These are phyloP conservation scores for Calcarisporium arbuscula DNA, from an alignment of 2,329 filamentous ascomycete species.

Conservation along the genomic window DNA sequence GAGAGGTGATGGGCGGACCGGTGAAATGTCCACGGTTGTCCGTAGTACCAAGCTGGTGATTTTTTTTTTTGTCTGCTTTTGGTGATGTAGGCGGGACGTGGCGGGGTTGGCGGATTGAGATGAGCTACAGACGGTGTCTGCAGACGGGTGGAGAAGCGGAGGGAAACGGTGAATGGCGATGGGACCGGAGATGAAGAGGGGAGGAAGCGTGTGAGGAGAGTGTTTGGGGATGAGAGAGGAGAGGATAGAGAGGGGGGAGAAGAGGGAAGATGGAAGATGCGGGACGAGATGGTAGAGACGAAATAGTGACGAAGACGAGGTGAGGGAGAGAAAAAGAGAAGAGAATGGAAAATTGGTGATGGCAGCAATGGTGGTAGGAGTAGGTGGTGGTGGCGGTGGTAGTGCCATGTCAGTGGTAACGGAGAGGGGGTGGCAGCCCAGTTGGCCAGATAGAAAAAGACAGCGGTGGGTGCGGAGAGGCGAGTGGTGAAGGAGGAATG, in stretches of 20 bases:
- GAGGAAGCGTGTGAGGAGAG: conserved; percentile 17
- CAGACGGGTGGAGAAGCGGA: conserved; percentile 15
- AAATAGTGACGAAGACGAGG: conserved; percentile 24
- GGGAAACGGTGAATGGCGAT: conserved; percentile 12
- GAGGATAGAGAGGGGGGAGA: conserved; percentile 19
- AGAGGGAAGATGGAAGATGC: conserved; percentile 14
- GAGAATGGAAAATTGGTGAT: neutral
- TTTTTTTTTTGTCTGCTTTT: too few species aligned
- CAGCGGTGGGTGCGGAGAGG: too few species aligned
- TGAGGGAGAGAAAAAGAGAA: conserved; percentile 14
- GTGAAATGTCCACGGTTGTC: too few species aligned
- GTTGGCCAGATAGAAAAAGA: too few species aligned
- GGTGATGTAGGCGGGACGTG: conserved; percentile 10
- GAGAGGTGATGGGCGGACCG: conserved; percentile 9
- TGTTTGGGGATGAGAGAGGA: conserved; percentile 17
- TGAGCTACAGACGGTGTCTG: too few species aligned
- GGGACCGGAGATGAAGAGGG: conserved; percentile 17
- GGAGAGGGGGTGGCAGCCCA: too few species aligned
- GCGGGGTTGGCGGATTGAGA: conserved; percentile 12
- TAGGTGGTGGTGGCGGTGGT: conserved; percentile 10
- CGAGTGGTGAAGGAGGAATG: too few species aligned
- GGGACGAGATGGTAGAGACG: conserved; percentile 17
- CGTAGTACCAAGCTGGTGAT: too few species aligned
- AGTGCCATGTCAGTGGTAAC: neutral
- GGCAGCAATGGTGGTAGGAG: conserved; percentile 17